Evolutionary conservation across 2,329 filamentous ascomycete species (phyloP).

Genomic region (Elsinoe batatas): DNA sequence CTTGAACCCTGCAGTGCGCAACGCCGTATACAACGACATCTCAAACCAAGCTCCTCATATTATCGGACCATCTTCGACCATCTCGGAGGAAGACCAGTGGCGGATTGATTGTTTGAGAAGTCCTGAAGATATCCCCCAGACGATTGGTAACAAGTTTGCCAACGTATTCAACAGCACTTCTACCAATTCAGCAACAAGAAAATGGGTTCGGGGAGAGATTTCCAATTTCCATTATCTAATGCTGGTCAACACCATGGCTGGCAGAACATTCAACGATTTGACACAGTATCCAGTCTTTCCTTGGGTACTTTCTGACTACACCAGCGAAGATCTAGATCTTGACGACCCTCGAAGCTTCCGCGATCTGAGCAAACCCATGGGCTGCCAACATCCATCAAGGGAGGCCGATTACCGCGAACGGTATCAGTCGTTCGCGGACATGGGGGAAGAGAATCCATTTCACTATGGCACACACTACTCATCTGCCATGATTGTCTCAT

Average conservation of each 20-base stretch:
- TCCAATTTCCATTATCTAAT: slow-evolving; percentile 99
- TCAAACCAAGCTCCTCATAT: slow-evolving; percentile 72
- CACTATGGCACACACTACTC: slow-evolving; percentile 99
- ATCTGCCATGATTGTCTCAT: slow-evolving; percentile 96
- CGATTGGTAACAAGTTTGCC: slow-evolving; percentile 78
- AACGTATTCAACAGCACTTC: slow-evolving; percentile 80
- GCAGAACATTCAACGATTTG: slow-evolving; percentile 91
- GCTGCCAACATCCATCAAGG: slow-evolving; percentile 68
- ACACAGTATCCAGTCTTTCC: slow-evolving; percentile 98
- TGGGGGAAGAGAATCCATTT: slow-evolving; percentile 74
- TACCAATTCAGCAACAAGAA: slow-evolving; percentile 74
- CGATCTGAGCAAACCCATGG: slow-evolving; percentile 92
- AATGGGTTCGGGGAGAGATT: slow-evolving; percentile 88
- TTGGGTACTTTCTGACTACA: slow-evolving; percentile 94
- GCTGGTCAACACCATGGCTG: slow-evolving; percentile 96
- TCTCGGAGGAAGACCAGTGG: slow-evolving; percentile 76
- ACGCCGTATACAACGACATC: slow-evolving; percentile 72
- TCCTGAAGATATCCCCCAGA: slow-evolving; percentile 52
- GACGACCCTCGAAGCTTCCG: slow-evolving; percentile 76
- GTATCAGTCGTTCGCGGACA: slow-evolving; percentile 80
- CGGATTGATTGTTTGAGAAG: slow-evolving; percentile 74
- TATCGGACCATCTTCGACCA: slow-evolving; percentile 43
- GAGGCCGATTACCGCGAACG: slow-evolving; percentile 73
- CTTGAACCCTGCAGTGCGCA: slow-evolving; percentile 60
- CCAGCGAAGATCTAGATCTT: slow-evolving; percentile 82